Conservation (phyloP, 2,329 filamentous ascomycete genomes). For the Byssoonygena ceratinophila region DNA sequence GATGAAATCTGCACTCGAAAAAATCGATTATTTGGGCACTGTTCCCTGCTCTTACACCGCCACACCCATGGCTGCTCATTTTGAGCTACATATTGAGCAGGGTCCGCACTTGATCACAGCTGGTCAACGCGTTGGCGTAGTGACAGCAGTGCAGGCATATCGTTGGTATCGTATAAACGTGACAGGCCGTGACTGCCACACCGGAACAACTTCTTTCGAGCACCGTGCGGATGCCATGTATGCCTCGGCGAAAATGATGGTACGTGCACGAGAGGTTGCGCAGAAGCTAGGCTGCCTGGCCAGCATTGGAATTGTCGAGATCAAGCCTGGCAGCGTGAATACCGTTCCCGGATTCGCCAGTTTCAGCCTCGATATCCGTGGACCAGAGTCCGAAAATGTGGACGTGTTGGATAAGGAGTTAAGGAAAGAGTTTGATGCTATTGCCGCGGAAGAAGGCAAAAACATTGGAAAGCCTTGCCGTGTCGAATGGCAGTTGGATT, state of each 20-base stretch:
- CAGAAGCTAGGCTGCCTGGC: slow-evolving; percentile 51
- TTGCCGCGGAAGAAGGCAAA: slow-evolving; percentile 49
- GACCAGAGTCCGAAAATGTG: slow-evolving; percentile 47
- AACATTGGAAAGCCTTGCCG: slow-evolving; percentile 43
- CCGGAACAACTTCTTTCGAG: slow-evolving; percentile 60
- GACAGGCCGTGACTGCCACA: slow-evolving; percentile 58
- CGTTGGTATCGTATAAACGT: slow-evolving; percentile 62
- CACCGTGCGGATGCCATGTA: slow-evolving; percentile 59
- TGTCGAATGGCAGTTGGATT: slow-evolving; percentile 52
- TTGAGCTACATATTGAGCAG: slow-evolving; percentile 79
- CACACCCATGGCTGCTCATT: slow-evolving; percentile 62
- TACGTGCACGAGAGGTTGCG: slow-evolving; percentile 54
- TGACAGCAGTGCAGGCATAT: slow-evolving; percentile 64
- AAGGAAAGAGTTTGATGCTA: slow-evolving; percentile 47
- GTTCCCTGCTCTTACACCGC: slow-evolving; percentile 47
- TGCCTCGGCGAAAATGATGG: slow-evolving; percentile 56
- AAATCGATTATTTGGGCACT: slow-evolving; percentile 59
- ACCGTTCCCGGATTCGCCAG: slow-evolving; percentile 59
- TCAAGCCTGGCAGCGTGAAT: slow-evolving; percentile 59
- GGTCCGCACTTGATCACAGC: slow-evolving; percentile 61
- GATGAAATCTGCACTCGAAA: slow-evolving; percentile 57
- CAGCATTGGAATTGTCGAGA: slow-evolving; percentile 58
- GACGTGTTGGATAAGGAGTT: slow-evolving; percentile 48
- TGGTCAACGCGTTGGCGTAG: slow-evolving; percentile 55
- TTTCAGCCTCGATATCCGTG: slow-evolving; percentile 59